phyloP scores from a whole-genome alignment of 768 basidiomycete genomes.

The Lactarius sanguifluus region DNA sequence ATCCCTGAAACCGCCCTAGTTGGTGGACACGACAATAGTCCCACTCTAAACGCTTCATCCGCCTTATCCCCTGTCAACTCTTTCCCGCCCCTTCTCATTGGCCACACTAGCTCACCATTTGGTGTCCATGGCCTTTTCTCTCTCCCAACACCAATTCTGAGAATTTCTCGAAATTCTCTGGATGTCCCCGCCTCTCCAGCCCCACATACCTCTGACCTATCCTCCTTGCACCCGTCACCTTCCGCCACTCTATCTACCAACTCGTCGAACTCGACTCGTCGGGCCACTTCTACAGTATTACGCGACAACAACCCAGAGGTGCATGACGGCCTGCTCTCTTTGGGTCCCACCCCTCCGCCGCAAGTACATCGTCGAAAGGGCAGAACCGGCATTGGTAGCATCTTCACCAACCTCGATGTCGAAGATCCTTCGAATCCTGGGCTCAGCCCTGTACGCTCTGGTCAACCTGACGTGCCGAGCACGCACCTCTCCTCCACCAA shows the following conservation, averaged over 20 bases:
- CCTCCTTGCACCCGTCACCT: constrained; percentile 52
- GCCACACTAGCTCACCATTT: no score
- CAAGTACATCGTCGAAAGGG: constrained; percentile 48
- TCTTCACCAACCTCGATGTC: constrained; percentile 40
- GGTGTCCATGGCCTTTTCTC: not conserved
- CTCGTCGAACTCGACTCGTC: constrained; percentile 56
- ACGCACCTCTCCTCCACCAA: constrained; percentile 40
- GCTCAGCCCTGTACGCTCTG: no score
- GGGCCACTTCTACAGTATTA: constrained; percentile 53
- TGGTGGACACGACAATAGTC: no score
- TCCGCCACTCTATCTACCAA: constrained; percentile 70
- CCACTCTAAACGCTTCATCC: no score
- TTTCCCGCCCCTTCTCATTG: no score
- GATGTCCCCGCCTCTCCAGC: constrained; percentile 37
- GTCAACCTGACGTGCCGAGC: constrained; percentile 38
- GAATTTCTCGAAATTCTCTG: constrained; percentile 33
- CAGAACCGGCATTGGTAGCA: constrained; percentile 53
- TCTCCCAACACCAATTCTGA: constrained; percentile 23
- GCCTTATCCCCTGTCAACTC: no score
- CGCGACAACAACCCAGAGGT: constrained; percentile 70
- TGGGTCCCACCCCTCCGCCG: constrained; percentile 44
- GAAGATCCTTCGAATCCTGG: constrained; percentile 20
- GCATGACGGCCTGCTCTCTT: constrained; percentile 48
- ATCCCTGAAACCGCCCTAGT: no score
- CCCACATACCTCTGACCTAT: constrained; percentile 39